A percentile compares a stretch with the other conserved stretches of the same genome.
phyloP scores from a whole-genome alignment of 1,139 yeast genomes.

The Debaryomyces robertsiae region DNA sequence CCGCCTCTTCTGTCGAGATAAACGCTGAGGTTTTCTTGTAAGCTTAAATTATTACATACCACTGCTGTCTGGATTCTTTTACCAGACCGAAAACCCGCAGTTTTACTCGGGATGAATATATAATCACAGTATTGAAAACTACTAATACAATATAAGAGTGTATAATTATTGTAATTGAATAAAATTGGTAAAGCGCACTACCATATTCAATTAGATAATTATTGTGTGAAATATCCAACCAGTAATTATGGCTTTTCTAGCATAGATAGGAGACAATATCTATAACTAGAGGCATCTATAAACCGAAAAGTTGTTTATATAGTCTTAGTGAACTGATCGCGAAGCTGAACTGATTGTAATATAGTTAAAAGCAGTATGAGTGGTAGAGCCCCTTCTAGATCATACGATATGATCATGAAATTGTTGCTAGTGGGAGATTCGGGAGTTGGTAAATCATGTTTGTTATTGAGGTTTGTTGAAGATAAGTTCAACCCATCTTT shows the following conservation, averaged over 20 bases:
- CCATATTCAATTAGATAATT: slow-evolving; percentile 5
- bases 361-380: slow-evolving; percentile 36
- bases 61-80: too few species aligned
- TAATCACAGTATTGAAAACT: neutral
- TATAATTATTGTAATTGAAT: too few species aligned
- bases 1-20: slow-evolving; percentile 87
- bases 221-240: slow-evolving; percentile 1
- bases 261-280: neutral
- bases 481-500: slow-evolving; percentile 96
- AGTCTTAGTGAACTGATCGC: neutral
- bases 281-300: neutral
- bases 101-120: neutral
- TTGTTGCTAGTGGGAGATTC: slow-evolving; percentile 94
- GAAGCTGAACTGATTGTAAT: neutral
- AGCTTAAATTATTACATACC: slow-evolving; percentile 1
- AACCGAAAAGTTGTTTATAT: slow-evolving; percentile 2
- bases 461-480: slow-evolving; percentile 90
- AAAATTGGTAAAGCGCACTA: slow-evolving; percentile 4
- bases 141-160: too few species aligned
- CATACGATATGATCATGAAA: slow-evolving; percentile 93
- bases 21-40: slow-evolving; percentile 76
- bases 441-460: slow-evolving; percentile 96
- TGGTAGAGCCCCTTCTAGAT: slow-evolving; percentile 68
- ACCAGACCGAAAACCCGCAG: too few species aligned
- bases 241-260: too few species aligned